Conservation (phyloP, 345 rosid species). For the Eucalyptus curtisii region DNA sequence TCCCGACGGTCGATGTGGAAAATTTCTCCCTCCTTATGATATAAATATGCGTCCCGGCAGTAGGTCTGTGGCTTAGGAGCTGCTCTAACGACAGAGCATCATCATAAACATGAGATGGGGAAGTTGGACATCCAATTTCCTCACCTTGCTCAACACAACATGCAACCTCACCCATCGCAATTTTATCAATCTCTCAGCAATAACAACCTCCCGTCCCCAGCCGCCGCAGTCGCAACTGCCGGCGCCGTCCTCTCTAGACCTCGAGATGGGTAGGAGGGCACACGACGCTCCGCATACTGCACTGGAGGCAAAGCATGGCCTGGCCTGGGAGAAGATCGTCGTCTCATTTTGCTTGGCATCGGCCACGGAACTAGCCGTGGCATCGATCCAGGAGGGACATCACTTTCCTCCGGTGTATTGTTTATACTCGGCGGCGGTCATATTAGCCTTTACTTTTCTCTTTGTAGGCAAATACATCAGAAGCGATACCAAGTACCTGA, state of each 20-base stretch:
- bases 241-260: neutral
- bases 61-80: neutral
- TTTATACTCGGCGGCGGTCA: neutral
- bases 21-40: neutral
- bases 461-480: neutral
- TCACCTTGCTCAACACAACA: neutral
- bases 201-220: neutral
- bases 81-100: neutral
- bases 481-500: neutral
- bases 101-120: neutral
- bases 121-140: neutral
- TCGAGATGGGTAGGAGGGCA: neutral
- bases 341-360: neutral
- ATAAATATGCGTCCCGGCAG: neutral
- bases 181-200: neutral
- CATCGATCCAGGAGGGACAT: neutral
- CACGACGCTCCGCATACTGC: neutral
- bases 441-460: neutral
- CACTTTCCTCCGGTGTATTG: neutral
- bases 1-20: neutral
- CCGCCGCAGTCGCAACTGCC: neutral
- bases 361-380: neutral
- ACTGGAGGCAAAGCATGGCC: neutral
- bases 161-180: neutral
- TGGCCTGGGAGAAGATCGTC: neutral